These are phyloP conservation scores for Alloteropsis angusta DNA, from an alignment of 202 grass and related monocot genomes.

Conservation along the genomic window DNA sequence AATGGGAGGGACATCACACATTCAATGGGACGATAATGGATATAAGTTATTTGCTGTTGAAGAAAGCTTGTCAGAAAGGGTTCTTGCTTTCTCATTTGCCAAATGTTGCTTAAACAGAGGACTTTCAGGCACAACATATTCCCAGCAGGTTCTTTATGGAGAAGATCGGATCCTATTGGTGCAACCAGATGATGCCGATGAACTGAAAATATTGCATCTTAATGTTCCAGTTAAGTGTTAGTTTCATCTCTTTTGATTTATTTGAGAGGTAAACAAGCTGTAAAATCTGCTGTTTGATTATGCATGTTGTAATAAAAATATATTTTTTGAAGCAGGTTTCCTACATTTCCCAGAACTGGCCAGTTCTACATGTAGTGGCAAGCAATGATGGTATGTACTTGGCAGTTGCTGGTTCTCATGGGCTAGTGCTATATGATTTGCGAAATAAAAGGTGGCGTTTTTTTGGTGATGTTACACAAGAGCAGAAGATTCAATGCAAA, in stretches of 20 bases:
- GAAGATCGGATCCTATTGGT: constrained; percentile 82
- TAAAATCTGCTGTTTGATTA: constrained; percentile 1
- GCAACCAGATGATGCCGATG: constrained; percentile 82
- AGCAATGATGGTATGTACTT: constrained; percentile 93
- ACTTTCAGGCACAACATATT: constrained; percentile 75
- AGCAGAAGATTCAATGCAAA: constrained; percentile 99
- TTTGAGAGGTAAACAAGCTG: not conserved
- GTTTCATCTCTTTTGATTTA: constrained; percentile 13
- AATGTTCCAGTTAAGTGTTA: constrained; percentile 89
- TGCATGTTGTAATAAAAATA: constrained; percentile 6
- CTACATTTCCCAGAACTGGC: constrained; percentile 98
- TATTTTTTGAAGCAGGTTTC: constrained; percentile 50
- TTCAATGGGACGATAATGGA: constrained; percentile 95
- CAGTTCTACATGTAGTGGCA: constrained; percentile 83
- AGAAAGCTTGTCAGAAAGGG: constrained; percentile 72
- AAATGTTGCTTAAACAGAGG: constrained; percentile 91
- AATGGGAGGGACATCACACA: constrained; percentile 74
- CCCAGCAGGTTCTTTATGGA: constrained; percentile 77
- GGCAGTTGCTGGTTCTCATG: constrained; percentile 79
- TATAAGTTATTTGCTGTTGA: constrained; percentile 89
- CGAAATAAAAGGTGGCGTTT: constrained; percentile 91
- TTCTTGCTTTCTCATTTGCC: constrained; percentile 91
- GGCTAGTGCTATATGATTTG: constrained; percentile 89
- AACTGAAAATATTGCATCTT: constrained; percentile 91
- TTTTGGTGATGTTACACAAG: constrained; percentile 98